These are phyloP conservation scores for Populus hybrid DNA, from an alignment of 441 rosid genomes.

Conservation along the genomic window DNA sequence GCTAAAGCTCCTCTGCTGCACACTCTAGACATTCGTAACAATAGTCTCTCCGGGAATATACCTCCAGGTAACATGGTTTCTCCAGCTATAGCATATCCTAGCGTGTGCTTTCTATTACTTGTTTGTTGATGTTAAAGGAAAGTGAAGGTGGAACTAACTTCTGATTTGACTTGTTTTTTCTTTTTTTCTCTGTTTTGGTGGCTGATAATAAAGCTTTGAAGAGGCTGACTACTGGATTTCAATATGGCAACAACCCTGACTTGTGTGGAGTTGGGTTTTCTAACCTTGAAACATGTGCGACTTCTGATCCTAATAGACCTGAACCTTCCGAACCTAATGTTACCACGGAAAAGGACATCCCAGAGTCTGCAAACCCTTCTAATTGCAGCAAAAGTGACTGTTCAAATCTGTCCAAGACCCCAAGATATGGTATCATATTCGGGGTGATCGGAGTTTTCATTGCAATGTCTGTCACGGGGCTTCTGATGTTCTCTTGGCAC, in stretches of 20 bases:
- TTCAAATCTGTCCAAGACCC: slow-evolving; percentile 32
- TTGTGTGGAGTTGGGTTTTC: slow-evolving; percentile 74
- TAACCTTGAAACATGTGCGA: slow-evolving; percentile 48
- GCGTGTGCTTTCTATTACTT: background rate
- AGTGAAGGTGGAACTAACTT: background rate
- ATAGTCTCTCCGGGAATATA: slow-evolving; percentile 73
- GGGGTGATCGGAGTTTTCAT: slow-evolving; percentile 46
- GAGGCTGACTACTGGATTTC: slow-evolving; percentile 69
- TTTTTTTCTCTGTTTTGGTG: background rate
- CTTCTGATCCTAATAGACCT: slow-evolving; percentile 42
- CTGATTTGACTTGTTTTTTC: background rate
- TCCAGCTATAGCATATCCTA: background rate
- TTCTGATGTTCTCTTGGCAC: slow-evolving; percentile 45
- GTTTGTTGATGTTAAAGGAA: background rate
- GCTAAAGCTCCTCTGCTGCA: slow-evolving; percentile 61
- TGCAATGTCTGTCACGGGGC: slow-evolving; percentile 36
- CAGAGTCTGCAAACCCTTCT: slow-evolving; percentile 56
- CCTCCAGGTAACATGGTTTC: slow-evolving; percentile 55
- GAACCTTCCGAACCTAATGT: slow-evolving; percentile 55
- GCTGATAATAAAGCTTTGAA: slow-evolving; percentile 50
- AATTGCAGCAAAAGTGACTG: slow-evolving; percentile 41
- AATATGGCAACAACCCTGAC: slow-evolving; percentile 56
- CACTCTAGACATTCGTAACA: slow-evolving; percentile 76
- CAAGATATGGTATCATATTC: slow-evolving; percentile 38
- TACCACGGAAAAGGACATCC: slow-evolving; percentile 38